phyloP scores from a whole-genome alignment of 2,329 filamentous ascomycete genomes.

The Tolypocladium pustulatum region DNA sequence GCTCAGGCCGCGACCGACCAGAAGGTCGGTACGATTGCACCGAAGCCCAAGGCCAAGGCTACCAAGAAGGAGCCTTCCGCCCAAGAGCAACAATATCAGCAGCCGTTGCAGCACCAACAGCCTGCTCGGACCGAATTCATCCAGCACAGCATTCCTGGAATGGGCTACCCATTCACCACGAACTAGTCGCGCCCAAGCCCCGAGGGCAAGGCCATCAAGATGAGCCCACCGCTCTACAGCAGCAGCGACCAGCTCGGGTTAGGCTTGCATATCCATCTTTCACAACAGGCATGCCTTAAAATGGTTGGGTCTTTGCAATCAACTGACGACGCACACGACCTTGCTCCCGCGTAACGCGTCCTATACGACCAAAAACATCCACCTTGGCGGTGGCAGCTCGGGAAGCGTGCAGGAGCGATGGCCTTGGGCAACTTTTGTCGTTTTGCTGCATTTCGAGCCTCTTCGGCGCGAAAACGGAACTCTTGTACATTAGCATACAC shows the following conservation, averaged over 20 bases:
- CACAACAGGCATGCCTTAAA: background rate
- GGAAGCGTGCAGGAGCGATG: background rate
- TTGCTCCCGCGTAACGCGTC: background rate
- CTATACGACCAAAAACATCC: background rate
- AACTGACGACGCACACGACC: background rate
- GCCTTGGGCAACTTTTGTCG: background rate
- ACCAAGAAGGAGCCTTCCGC: conserved; percentile 20
- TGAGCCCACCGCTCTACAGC: background rate
- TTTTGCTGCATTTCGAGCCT: background rate
- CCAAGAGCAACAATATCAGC: conserved; percentile 8
- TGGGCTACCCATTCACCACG: conserved; percentile 14
- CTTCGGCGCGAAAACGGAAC: background rate
- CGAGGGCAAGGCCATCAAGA: background rate
- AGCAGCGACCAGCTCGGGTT: background rate
- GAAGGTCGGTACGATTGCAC: conserved; percentile 22
- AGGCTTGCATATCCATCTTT: background rate
- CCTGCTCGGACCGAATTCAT: conserved; percentile 6
- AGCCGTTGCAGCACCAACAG: background rate
- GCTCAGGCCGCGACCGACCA: conserved; percentile 30
- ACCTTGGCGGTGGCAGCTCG: background rate
- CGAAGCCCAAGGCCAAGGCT: conserved; percentile 26
- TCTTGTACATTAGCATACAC: background rate
- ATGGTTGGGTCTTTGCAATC: background rate
- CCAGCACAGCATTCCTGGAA: conserved; percentile 17
- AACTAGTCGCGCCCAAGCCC: background rate